Conservation (phyloP, 192 early-diverging fungal species). For the Gonapodya prolifera region DNA sequence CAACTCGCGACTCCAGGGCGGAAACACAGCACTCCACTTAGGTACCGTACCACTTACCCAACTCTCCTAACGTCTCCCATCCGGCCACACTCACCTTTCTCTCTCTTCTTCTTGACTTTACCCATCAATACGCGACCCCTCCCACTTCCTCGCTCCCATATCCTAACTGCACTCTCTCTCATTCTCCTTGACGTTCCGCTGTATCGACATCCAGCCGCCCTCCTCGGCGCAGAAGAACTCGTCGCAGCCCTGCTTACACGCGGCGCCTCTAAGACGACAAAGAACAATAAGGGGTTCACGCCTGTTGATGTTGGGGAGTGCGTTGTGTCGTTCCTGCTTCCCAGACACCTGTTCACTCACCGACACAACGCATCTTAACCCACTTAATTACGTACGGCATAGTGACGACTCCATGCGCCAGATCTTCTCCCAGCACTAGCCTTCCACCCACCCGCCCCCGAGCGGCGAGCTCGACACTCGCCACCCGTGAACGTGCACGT, state of each 20-base stretch:
- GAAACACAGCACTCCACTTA: background rate
- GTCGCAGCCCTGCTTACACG: background rate
- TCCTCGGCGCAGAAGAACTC: slow-evolving; percentile 1
- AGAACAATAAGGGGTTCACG: background rate
- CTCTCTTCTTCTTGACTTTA: too few relatives aligned
- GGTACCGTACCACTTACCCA: background rate
- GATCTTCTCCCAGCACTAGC: background rate
- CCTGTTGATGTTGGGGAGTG: background rate
- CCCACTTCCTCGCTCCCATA: too few relatives aligned
- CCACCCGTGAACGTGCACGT: too few relatives aligned
- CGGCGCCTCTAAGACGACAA: background rate
- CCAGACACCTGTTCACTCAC: background rate
- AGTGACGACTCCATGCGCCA: background rate
- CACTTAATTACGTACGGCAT: too few relatives aligned
- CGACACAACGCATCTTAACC: too few relatives aligned
- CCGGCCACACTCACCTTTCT: too few relatives aligned
- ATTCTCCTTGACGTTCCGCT: too few relatives aligned
- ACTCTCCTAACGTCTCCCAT: background rate
- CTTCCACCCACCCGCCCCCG: too few relatives aligned
- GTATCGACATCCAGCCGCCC: background rate
- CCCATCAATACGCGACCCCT: too few relatives aligned
- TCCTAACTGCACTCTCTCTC: too few relatives aligned
- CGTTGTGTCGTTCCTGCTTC: background rate
- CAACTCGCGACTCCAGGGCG: background rate
- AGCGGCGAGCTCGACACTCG: too few relatives aligned